A percentile compares a stretch with the other conserved stretches of the same genome.
Conservation (phyloP, 2,329 filamentous ascomycete species). For the Colletotrichum incanum region DNA sequence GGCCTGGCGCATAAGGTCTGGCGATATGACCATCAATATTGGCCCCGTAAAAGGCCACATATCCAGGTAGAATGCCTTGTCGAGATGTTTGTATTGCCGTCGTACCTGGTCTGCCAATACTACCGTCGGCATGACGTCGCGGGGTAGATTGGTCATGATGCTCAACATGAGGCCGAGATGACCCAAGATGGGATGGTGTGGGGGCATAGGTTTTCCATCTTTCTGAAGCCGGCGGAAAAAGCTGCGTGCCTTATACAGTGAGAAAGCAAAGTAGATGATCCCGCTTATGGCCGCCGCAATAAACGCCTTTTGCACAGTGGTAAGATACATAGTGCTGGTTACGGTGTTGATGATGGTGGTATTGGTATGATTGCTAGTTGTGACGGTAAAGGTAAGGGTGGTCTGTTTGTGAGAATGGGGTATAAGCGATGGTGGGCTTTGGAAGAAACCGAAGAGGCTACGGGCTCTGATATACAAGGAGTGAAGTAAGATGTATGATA, state of each 20-base stretch:
- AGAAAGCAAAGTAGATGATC: not conserved
- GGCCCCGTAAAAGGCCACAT: constrained; percentile 31
- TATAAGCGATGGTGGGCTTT: not conserved
- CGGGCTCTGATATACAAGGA: constrained; percentile 1
- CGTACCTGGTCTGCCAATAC: constrained; percentile 17
- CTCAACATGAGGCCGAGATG: constrained; percentile 31
- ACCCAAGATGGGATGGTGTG: constrained; percentile 23
- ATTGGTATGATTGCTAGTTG: constrained; percentile 6
- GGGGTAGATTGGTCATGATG: constrained; percentile 13
- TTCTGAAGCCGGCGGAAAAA: constrained; percentile 27
- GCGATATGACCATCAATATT: constrained; percentile 30
- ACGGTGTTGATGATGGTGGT: constrained; percentile 17
- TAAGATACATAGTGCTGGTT: constrained; percentile 18
- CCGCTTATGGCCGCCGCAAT: not conserved
- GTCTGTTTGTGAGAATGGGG: not conserved
- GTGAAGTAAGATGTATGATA: too few relatives aligned
- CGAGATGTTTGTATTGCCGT: constrained; percentile 6
- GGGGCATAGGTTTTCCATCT: constrained; percentile 25
- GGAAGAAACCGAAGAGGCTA: not conserved
- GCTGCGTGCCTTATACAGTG: constrained; percentile 17
- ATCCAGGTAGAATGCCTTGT: constrained; percentile 29
- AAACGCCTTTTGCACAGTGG: constrained; percentile 10
- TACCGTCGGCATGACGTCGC: constrained; percentile 17
- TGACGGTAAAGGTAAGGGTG: constrained; percentile 6
- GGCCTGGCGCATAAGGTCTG: not conserved